phyloP scores from a whole-genome alignment of 257 asterid genomes.

The Parsonsia alboflavescens region DNA sequence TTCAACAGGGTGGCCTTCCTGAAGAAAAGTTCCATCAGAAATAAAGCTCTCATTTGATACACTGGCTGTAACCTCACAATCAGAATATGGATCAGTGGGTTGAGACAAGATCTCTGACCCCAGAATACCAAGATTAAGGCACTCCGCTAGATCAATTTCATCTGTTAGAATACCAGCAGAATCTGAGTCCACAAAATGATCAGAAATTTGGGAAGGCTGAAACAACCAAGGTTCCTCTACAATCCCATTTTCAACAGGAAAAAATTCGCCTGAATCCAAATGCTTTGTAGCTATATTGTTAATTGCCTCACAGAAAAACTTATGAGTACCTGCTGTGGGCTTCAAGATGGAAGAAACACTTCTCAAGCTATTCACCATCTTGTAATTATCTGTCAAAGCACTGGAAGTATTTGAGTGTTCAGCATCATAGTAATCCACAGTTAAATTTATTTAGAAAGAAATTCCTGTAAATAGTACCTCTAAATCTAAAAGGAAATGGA shows the following conservation, averaged over 20 bases:
- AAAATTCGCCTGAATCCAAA: slow-evolving; percentile 29
- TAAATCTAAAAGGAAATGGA: slow-evolving; percentile 30
- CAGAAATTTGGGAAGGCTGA: slow-evolving; percentile 41
- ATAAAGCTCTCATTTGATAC: slow-evolving; percentile 23
- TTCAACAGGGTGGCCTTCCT: slow-evolving; percentile 50
- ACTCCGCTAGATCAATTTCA: slow-evolving; percentile 28
- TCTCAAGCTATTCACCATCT: slow-evolving; percentile 33
- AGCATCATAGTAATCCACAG: slow-evolving; percentile 46
- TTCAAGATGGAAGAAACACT: slow-evolving; percentile 36
- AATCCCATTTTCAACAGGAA: slow-evolving; percentile 28
- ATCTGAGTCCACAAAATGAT: slow-evolving; percentile 29
- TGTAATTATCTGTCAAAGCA: slow-evolving; percentile 67
- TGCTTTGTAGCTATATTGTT: slow-evolving; percentile 20
- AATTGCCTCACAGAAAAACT: slow-evolving; percentile 19
- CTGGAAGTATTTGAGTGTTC: slow-evolving; percentile 86
- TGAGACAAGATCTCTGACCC: slow-evolving; percentile 27
- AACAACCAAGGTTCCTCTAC: slow-evolving; percentile 92
- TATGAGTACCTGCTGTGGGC: slow-evolving; percentile 27
- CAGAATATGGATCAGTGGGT: slow-evolving; percentile 21
- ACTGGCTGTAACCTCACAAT: slow-evolving; percentile 26
- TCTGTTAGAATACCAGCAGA: slow-evolving; percentile 25
- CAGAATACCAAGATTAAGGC: slow-evolving; percentile 27
- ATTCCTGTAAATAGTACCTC: slow-evolving; percentile 52
- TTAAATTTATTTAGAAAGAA: slow-evolving; percentile 12
- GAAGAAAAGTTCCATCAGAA: slow-evolving; percentile 19